phyloP scores from a whole-genome alignment of 73 alveolate species.

The Effrenium voratum region DNA sequence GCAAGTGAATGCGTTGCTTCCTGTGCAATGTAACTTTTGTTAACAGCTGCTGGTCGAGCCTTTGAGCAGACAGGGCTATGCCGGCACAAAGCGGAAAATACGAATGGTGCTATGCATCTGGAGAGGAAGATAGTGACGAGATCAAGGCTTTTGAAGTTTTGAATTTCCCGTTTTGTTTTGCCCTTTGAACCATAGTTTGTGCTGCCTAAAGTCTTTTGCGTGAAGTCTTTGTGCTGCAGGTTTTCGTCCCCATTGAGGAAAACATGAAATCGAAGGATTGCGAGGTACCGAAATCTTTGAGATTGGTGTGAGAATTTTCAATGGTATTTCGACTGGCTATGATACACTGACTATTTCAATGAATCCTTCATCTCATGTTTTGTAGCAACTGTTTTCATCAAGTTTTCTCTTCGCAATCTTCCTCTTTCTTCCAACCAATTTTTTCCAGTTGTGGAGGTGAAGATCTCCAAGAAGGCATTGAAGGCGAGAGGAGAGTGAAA shows the following conservation, averaged over 20 bases:
- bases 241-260: slow-evolving; percentile 75
- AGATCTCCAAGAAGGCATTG: slow-evolving; percentile 51
- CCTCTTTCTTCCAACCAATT: background rate
- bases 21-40: no score
- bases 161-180: background rate
- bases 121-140: slow-evolving; percentile 86
- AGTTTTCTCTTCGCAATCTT: background rate
- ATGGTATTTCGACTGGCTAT: background rate
- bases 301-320: background rate
- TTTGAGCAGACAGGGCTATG: no score
- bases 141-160: background rate
- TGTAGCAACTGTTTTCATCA: background rate
- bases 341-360: background rate
- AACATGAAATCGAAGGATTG: slow-evolving; percentile 59
- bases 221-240: background rate
- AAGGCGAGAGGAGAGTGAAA: slow-evolving; percentile 61
- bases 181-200: background rate
- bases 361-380: background rate
- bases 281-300: background rate
- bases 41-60: no score
- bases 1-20: no score
- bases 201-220: background rate
- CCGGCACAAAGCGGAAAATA: slow-evolving; percentile 77
- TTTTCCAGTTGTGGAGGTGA: slow-evolving; percentile 17
- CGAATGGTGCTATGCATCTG: slow-evolving; percentile 72